Conservation (phyloP, 2,329 filamentous ascomycete species). For the Ophiostoma triangulosporum region DNA sequence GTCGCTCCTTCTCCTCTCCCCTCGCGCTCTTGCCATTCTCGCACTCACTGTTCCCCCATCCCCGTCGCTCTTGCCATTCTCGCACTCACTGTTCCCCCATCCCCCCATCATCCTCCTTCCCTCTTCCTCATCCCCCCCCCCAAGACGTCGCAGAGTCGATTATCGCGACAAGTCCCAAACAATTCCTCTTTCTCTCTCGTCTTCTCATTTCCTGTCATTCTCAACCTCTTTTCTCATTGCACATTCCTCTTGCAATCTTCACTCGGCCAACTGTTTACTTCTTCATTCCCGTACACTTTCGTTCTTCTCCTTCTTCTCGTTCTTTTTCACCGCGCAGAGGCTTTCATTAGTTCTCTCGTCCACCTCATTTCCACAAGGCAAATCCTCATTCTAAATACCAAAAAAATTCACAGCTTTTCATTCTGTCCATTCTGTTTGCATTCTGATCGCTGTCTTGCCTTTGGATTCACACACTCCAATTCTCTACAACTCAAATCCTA, state of each 20-base stretch:
- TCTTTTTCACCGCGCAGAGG: slow-evolving; percentile 18
- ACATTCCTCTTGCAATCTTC: not conserved
- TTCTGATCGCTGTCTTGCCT: not conserved
- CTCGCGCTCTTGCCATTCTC: not conserved
- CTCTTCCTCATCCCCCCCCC: slow-evolving; percentile 5
- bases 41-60: not conserved
- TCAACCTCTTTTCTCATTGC: not conserved
- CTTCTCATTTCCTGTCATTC: not conserved
- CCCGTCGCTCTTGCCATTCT: not conserved
- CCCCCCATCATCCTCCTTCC: slow-evolving; percentile 5
- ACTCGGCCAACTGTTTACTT: slow-evolving; percentile 13
- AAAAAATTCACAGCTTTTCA: not conserved
- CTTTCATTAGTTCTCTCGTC: slow-evolving; percentile 36
- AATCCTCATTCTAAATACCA: not conserved
- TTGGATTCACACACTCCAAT: not conserved
- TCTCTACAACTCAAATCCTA: not conserved
- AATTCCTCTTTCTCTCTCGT: not conserved
- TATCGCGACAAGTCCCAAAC: slow-evolving; percentile 7
- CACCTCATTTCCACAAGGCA: not conserved
- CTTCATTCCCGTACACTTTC: slow-evolving; percentile 11
- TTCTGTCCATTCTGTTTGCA: not conserved
- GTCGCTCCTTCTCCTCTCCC: not conserved
- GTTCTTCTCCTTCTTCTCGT: slow-evolving; percentile 7
- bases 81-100: not conserved
- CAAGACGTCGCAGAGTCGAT: slow-evolving; percentile 10